Conservation (phyloP, 1,139 yeast species). For the Pichia sp. region DNA sequence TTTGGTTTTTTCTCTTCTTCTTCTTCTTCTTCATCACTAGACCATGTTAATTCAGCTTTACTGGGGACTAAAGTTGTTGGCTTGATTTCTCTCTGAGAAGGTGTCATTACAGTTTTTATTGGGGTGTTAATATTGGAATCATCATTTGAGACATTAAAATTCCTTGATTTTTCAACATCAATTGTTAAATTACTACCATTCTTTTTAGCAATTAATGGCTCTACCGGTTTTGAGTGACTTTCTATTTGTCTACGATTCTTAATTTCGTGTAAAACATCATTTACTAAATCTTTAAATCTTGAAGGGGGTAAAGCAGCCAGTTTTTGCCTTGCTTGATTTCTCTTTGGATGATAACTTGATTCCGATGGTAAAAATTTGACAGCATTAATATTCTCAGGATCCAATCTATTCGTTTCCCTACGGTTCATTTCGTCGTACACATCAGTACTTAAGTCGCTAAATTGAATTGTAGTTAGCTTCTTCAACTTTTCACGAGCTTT, state of each 20-base stretch:
- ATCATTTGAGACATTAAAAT: background rate
- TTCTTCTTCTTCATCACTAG: constrained; percentile 66
- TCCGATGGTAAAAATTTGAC: constrained; percentile 57
- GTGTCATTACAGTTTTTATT: constrained; percentile 18
- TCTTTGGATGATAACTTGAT: constrained; percentile 78
- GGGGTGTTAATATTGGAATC: constrained; percentile 9
- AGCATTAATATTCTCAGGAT: constrained; percentile 35
- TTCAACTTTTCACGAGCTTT: constrained; percentile 82
- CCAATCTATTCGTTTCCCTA: constrained; percentile 45
- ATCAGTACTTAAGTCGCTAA: constrained; percentile 83
- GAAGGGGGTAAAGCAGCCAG: constrained; percentile 76
- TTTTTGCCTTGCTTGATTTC: constrained; percentile 94
- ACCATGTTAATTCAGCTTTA: constrained; percentile 75
- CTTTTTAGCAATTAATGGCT: background rate
- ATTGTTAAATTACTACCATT: constrained; percentile 1
- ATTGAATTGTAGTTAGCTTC: constrained; percentile 77
- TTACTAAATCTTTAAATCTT: constrained; percentile 82
- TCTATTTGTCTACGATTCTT: constrained; percentile 47
- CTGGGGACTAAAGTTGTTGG: constrained; percentile 67
- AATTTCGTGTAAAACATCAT: constrained; percentile 83
- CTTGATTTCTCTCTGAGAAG: constrained; percentile 38
- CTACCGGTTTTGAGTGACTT: background rate
- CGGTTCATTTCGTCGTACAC: constrained; percentile 87
- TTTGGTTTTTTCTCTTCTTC: background rate
- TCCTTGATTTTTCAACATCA: constrained; percentile 9